phyloP scores from a whole-genome alignment of 768 basidiomycete genomes.

The Stropharia rugosoannulata region DNA sequence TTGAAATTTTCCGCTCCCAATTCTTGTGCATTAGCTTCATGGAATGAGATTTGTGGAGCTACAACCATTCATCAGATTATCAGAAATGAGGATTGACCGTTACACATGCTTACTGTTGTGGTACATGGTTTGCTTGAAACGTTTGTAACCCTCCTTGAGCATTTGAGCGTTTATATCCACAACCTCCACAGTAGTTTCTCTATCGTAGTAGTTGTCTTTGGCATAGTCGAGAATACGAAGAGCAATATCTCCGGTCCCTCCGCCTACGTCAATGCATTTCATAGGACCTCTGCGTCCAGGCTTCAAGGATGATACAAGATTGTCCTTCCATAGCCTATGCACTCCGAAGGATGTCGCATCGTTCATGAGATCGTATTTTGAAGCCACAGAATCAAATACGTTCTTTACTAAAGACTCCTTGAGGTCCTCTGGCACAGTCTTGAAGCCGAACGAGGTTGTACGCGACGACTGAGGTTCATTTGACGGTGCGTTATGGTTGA shows the following conservation, averaged over 20 bases:
- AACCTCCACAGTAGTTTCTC: slow-evolving; percentile 86
- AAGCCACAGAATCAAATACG: slow-evolving; percentile 95
- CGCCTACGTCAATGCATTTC: slow-evolving; percentile 93
- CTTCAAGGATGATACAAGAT: slow-evolving; percentile 71
- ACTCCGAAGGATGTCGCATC: slow-evolving; percentile 97
- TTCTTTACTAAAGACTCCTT: slow-evolving; percentile 91
- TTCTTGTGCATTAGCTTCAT: slow-evolving; percentile 89
- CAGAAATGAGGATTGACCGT: not conserved
- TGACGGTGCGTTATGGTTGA: slow-evolving; percentile 15
- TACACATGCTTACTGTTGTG: slow-evolving; percentile 73
- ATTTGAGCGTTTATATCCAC: slow-evolving; percentile 96
- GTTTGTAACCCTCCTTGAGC: slow-evolving; percentile 86
- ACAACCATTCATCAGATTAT: slow-evolving; percentile 7
- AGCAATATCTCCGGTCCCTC: slow-evolving; percentile 97
- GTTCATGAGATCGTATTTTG: slow-evolving; percentile 97
- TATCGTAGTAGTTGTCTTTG: slow-evolving; percentile 83
- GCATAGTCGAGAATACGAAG: slow-evolving; percentile 90
- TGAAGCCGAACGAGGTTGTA: slow-evolving; percentile 92
- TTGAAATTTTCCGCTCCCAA: slow-evolving; percentile 67
- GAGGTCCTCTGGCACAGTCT: slow-evolving; percentile 77
- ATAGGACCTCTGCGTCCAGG: slow-evolving; percentile 75
- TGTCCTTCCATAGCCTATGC: slow-evolving; percentile 96
- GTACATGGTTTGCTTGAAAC: slow-evolving; percentile 98
- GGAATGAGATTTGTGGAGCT: slow-evolving; percentile 94
- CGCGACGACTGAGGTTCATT: slow-evolving; percentile 23